Percentiles rank a stretch among this genome's conserved stretches.
Evolutionary conservation across 2,329 filamentous ascomycete genomes (phyloP).

Genomic region (Trichoderma hamatum): DNA sequence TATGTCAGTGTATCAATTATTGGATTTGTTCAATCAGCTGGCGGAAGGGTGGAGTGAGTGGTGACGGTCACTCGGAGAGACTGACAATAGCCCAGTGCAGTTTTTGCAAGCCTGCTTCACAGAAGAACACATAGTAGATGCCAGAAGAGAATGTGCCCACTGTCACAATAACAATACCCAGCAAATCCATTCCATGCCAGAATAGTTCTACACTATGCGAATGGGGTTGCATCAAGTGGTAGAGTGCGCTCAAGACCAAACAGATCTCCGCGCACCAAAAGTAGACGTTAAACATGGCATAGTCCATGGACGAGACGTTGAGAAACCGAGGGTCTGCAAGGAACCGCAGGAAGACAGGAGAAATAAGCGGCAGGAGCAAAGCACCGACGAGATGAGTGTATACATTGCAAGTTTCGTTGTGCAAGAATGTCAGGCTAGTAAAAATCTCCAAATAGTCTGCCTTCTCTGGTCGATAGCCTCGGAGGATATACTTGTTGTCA

Average conservation of each 20-base stretch:
- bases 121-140: constrained; percentile 18
- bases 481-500: constrained; percentile 19
- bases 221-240: constrained; percentile 15
- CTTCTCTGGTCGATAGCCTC: constrained; percentile 11
- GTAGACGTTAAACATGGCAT: constrained; percentile 6
- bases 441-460: constrained; percentile 1
- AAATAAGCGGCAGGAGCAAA: neutral
- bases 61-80: neutral
- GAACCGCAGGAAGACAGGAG: neutral
- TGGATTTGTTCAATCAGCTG: neutral
- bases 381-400: constrained; percentile 13
- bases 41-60: neutral
- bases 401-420: constrained; percentile 17
- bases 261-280: constrained; percentile 5
- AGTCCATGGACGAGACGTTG: constrained; percentile 9
- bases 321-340: neutral
- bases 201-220: constrained; percentile 1
- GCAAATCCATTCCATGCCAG: constrained; percentile 17
- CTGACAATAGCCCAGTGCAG: constrained; percentile 14
- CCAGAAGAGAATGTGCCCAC: constrained; percentile 15
- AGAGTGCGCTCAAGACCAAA: constrained; percentile 7
- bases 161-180: constrained; percentile 13
- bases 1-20: neutral
- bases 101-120: constrained; percentile 9
- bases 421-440: constrained; percentile 1